Base-by-base conservation (phyloP, 768 basidiomycete species). In the Tricholoma sp. region DNA sequence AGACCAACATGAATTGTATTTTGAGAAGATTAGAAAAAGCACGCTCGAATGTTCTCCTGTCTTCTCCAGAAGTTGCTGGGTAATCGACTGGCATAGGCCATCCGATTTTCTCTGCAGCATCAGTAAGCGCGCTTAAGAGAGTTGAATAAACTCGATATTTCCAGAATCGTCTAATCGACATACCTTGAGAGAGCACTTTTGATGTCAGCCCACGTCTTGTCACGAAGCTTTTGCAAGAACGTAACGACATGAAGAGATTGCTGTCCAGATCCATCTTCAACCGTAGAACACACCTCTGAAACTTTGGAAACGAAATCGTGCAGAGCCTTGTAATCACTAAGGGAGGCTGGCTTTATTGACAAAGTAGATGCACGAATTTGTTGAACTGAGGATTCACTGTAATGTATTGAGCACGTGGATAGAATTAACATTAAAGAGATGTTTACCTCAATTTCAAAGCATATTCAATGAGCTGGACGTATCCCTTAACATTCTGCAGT, bases 21-120 rank as follows among this genome's bases (percentile, higher is more conserved):
- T 72, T 77, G 19, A 95, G 75, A 21, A 97, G 69, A 65, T 92
- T 84, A n/a, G 76, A 68, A 69, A 96, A 97, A 0, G 89, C 83
- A 14, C 69, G 69, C 67, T 95, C 91, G 66, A 99, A 97, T 2
- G 73, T 72, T 49, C 74, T 74, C 53, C 87, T 78, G 50, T 84
- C 77, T 22, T 82, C 78, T 11, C 72, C 61, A 4, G 78, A 64
- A 6, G 79, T 76, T 0, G 79, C 59, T 19, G 74, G 66, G 64
- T 90, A 93, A 62, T 91, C 80, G 0, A 94, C 80, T 16, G 81
- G 75, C 61, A 79, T 77, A 2, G 96, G 96, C 96, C 96, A 98
- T n/a, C 84, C 80, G 22, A 98, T 70, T 47, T 76, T 78, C 69
- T 95, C 94, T 1, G 89, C 79, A 12, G 83, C 79, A 24, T 74